These are phyloP conservation scores for Claviceps africana DNA, from an alignment of 2,329 filamentous ascomycete species.

Conservation along the genomic window DNA sequence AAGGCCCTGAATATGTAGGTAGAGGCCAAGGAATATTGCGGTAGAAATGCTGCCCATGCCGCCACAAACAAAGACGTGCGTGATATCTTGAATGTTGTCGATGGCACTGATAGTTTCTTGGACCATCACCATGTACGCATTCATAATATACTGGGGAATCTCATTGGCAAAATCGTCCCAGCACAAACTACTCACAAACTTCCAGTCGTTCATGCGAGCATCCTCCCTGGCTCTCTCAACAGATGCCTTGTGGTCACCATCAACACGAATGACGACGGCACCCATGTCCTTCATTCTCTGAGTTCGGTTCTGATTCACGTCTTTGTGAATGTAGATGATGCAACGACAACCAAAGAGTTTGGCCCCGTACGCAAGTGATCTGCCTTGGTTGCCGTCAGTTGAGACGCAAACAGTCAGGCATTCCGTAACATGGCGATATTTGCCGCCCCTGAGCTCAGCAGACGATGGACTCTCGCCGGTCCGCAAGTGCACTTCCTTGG, in stretches of 20 bases:
- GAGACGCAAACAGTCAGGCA: conserved; percentile 8
- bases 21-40: conserved; percentile 6
- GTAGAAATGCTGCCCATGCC: conserved; percentile 9
- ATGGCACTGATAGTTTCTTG: conserved; percentile 5
- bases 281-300: conserved; percentile 7
- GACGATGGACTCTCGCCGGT: conserved; percentile 4
- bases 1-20: not conserved
- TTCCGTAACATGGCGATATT: conserved; percentile 6
- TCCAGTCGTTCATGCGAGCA: conserved; percentile 8
- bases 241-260: conserved; percentile 7
- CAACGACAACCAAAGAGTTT: conserved; percentile 8
- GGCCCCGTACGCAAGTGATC: conserved; percentile 7
- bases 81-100: conserved; percentile 1
- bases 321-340: conserved; percentile 8
- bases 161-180: conserved; percentile 7
- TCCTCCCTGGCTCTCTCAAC: conserved; percentile 7
- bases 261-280: conserved; percentile 7
- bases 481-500: conserved; percentile 2
- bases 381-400: conserved; percentile 9
- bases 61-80: conserved; percentile 8
- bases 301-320: conserved; percentile 4
- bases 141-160: conserved; percentile 9
- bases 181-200: conserved; percentile 9
- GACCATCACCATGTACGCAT: conserved; percentile 8
- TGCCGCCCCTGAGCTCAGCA: conserved; percentile 4